Percentiles rank a stretch among this genome's conserved stretches.
These are phyloP conservation scores for Tolypocladium amazonense DNA, from an alignment of 2,329 filamentous ascomycete species.

Conservation along the genomic window DNA sequence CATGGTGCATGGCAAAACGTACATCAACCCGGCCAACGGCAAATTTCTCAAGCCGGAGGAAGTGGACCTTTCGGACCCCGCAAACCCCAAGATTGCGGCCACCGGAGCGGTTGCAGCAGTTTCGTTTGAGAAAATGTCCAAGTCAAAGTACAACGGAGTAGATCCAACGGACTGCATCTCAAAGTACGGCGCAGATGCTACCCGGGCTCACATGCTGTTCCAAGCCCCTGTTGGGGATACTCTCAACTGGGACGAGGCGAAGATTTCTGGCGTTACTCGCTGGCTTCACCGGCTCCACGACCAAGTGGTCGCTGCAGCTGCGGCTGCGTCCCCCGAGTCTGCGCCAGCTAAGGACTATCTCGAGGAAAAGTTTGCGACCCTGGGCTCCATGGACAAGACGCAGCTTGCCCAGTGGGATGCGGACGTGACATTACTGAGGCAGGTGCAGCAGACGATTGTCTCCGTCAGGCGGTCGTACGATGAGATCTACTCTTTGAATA, in stretches of 20 bases:
- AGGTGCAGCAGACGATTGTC: constrained; percentile 55
- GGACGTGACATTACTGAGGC: constrained; percentile 47
- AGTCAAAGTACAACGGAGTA: constrained; percentile 87
- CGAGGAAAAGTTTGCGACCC: constrained; percentile 16
- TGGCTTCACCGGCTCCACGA: constrained; percentile 65
- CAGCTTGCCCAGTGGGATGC: constrained; percentile 31
- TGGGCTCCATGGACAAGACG: constrained; percentile 18
- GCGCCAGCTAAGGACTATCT: constrained; percentile 24
- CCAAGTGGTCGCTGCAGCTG: constrained; percentile 28
- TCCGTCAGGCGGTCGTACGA: constrained; percentile 60
- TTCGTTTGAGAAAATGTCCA: constrained; percentile 87
- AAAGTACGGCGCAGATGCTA: constrained; percentile 72
- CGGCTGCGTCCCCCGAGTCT: constrained; percentile 8
- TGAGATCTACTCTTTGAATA: constrained; percentile 69
- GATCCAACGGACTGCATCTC: constrained; percentile 65
- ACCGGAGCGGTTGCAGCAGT: constrained; percentile 49
- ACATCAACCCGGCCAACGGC: constrained; percentile 61
- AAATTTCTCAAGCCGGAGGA: constrained; percentile 69
- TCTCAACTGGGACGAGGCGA: constrained; percentile 77
- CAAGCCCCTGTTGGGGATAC: constrained; percentile 76
- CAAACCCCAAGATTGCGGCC: constrained; percentile 48
- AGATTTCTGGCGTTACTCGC: constrained; percentile 70
- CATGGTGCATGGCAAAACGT: constrained; percentile 88
- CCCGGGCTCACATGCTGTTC: constrained; percentile 79
- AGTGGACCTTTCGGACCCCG: constrained; percentile 50